phyloP scores from a whole-genome alignment of 2,329 filamentous ascomycete genomes.

The Allantophomopsis lycopodina region DNA sequence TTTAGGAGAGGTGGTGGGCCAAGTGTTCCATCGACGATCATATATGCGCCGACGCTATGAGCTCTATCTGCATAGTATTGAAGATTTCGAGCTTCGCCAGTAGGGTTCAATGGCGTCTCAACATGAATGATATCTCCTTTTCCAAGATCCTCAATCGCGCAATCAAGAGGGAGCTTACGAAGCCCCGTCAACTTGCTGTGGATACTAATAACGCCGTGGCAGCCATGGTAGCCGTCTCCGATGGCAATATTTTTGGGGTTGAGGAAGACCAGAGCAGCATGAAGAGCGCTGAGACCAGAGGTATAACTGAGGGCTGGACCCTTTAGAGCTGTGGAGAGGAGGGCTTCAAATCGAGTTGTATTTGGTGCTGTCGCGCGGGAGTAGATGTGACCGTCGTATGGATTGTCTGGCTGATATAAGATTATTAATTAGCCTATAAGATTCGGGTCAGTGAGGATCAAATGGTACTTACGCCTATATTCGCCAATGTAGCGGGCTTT shows the following conservation, averaged over 20 bases:
- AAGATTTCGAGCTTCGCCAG: slow-evolving; percentile 68
- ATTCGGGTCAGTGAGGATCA: no score
- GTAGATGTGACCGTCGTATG: slow-evolving; percentile 61
- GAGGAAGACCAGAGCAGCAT: slow-evolving; percentile 71
- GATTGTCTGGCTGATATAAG: slow-evolving; percentile 28
- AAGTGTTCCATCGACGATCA: slow-evolving; percentile 86
- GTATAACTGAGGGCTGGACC: slow-evolving; percentile 64
- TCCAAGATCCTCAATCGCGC: slow-evolving; percentile 48
- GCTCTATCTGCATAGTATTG: slow-evolving; percentile 59
- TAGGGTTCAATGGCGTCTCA: slow-evolving; percentile 89
- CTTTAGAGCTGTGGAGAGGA: slow-evolving; percentile 61
- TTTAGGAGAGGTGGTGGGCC: slow-evolving; percentile 81
- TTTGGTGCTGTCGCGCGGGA: slow-evolving; percentile 71
- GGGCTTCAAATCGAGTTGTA: slow-evolving; percentile 70
- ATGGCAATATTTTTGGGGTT: slow-evolving; percentile 78
- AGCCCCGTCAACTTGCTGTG: slow-evolving; percentile 65
- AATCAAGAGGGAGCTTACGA: slow-evolving; percentile 57
- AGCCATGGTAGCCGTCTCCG: slow-evolving; percentile 81
- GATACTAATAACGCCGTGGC: slow-evolving; percentile 69
- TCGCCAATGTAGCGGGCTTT: slow-evolving; percentile 23
- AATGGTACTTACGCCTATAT: slow-evolving; percentile 36
- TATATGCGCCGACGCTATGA: slow-evolving; percentile 54
- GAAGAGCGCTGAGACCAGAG: slow-evolving; percentile 78
- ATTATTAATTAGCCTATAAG: neutral
- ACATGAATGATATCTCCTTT: slow-evolving; percentile 78